Evolutionary conservation across 306 rosid genomes (phyloP), one percentile per base, ranked within the genome.

Genomic region (Gynostemma pentaphyllum): DNA sequence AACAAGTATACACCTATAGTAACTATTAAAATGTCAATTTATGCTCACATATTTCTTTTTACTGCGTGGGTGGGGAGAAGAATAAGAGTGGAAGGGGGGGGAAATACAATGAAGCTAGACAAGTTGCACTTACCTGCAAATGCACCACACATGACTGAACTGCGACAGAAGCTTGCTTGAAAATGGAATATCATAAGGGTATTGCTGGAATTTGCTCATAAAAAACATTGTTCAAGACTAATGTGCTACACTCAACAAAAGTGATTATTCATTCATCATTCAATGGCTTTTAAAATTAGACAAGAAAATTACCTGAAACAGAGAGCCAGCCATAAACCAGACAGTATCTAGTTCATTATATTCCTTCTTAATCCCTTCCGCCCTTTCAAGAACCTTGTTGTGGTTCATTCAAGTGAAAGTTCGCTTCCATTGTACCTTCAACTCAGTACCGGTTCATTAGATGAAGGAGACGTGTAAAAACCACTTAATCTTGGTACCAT

Each of bases 301-400:
- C 4, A 36, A 29, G 46, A 62, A 46, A 24, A 37, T 67, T 57
- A 88, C 99, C 99, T 86, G 94, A 82, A 92, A 92, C 50, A 92
- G 87, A 47, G 99, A 92, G 67, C 96, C 99, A 34, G 99, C 96
- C 99, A 92, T 92, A 81, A 92, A 92, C 99, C 99, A 92, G 63
- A 92, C 95, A 1, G 96, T 88, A 82, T 88, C 99, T 53, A 92
- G 99, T 64, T 92, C 99, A 34, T 84, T 82, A 80, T 92, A 92
- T 81, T 92, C 99, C 62, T 82, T 88, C 81, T 82, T 84, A 45
- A 92, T 88, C 75, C 95, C 95, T 86, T 84, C 88, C 15, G 81
- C 83, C 88, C 99, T 82, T 81, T 67, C 83, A 75, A 59, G 78
- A 60, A 92, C 75, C 68, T 88, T 96, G 66, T 69, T 92, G 96